Evolutionary conservation across 1,284 basidiomycete genomes (phyloP), one percentile per base, ranked within the genome.

Genomic region (Baeospora myosura): DNA sequence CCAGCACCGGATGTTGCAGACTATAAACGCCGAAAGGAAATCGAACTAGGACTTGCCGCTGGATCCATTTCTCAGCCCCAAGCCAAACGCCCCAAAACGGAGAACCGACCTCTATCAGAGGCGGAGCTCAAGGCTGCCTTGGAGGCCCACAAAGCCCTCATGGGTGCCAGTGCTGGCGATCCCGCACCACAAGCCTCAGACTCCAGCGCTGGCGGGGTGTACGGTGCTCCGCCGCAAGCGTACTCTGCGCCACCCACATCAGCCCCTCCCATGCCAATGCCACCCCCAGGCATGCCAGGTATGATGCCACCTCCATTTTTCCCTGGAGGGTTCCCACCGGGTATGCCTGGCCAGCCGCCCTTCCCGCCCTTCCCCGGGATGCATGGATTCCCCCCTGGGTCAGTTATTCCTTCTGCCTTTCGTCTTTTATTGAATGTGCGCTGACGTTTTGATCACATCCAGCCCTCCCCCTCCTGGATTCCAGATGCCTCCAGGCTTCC

Each of bases 11-110:
- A 97, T 61, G 76, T 96, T 22, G 90, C 84, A 21, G 93, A 95
- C 62, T 98, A 95, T 76, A 93, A 91, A 60, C 84, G 89, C 44
- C 81, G 86, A 55, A 96, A 91, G 60, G 92, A 93, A 61, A 85
- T 91, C 47, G 92, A 95, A 59, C 76, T 90, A 7, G 93, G 93
- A 29, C 76, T 93, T 17, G 78, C 79, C 8, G 78, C 87, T 2
- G 88, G 86, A 1, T 78, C 85, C 2, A 88, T 88, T 45, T 79
- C 79, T 6, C 82, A 87, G 46, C 81, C 85, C 4, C 81, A 75
- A 29, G 68, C 78, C 12, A 94, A 95, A 62, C 74, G 88, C 14
- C 85, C 88, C 6, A 86, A 89, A 60, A 76, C 87, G 39, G 86
- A 92, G 49, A 93, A 94, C 54, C 76, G 79, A 6, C 74, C 82